Percentiles rank a stretch among this genome's conserved stretches.
phyloP scores from a whole-genome alignment of 495 filamentous ascomycete species.

The Penicillium nucicola region DNA sequence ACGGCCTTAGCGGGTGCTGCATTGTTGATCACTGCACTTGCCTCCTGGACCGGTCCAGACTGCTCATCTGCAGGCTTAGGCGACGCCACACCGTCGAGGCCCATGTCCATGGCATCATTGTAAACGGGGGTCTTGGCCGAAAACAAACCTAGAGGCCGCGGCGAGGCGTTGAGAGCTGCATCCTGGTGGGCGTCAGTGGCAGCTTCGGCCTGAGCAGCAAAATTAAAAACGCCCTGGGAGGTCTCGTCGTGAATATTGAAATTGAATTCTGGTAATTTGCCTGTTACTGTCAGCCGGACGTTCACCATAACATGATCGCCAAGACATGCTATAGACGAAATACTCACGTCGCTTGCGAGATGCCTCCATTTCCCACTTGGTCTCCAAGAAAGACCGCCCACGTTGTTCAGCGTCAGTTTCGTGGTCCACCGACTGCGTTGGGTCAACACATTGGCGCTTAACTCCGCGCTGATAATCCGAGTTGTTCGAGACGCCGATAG shows the following conservation, averaged over 20 bases:
- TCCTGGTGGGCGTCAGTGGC: conserved; percentile 8
- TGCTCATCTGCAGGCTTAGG: conserved; percentile 8
- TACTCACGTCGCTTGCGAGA: conserved; percentile 40
- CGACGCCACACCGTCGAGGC: neutral
- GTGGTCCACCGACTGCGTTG: conserved; percentile 9
- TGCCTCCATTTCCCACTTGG: conserved; percentile 36
- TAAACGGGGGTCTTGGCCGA: conserved; percentile 9
- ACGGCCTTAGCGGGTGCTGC: conserved; percentile 12
- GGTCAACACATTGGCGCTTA: conserved; percentile 42
- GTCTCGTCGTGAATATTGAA: conserved; percentile 20
- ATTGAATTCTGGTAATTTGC: conserved; percentile 34
- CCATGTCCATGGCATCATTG: conserved; percentile 10
- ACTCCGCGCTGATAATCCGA: conserved; percentile 35
- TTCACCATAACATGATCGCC: neutral
- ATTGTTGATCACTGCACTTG: neutral
- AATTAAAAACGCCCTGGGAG: neutral
- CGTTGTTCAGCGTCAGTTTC: conserved; percentile 11
- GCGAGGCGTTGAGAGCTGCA: conserved; percentile 9
- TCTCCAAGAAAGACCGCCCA: conserved; percentile 38
- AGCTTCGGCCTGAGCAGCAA: conserved; percentile 6
- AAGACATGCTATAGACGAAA: neutral
- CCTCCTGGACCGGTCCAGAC: conserved; percentile 7
- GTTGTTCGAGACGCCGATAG: conserved; percentile 33
- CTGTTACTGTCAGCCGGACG: conserved; percentile 16
- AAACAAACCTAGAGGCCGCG: conserved; percentile 1